These are phyloP conservation scores for Rhodotorula sp. DNA, from an alignment of 1,284 basidiomycete species.

Conservation along the genomic window DNA sequence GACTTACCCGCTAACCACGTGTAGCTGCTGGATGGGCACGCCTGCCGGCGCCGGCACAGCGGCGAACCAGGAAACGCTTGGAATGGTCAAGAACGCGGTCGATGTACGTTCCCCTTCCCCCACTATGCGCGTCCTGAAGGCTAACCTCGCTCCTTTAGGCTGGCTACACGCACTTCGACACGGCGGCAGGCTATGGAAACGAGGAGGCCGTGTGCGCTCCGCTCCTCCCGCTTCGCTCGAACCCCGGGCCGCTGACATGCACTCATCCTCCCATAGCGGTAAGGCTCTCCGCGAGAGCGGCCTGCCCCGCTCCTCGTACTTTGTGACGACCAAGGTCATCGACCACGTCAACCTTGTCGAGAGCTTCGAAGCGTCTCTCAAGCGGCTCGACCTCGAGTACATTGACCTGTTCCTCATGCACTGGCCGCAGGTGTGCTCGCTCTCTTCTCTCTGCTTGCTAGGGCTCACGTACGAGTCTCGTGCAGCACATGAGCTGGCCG, in stretches of 20 bases:
- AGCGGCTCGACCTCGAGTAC: conserved; percentile 72
- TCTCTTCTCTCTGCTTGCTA: neutral
- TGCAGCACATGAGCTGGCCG: conserved; percentile 57
- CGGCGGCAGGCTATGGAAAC: conserved; percentile 51
- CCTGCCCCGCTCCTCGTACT: conserved; percentile 74
- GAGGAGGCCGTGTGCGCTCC: conserved; percentile 62
- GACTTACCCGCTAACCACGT: neutral
- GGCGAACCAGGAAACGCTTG: neutral
- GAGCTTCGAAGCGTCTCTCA: conserved; percentile 68
- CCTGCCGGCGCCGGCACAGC: neutral
- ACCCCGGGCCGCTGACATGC: no score
- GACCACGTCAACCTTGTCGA: conserved; percentile 54
- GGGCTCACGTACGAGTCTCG: neutral
- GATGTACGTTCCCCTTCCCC: neutral
- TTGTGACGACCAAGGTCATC: conserved; percentile 72
- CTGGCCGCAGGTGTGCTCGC: conserved; percentile 44
- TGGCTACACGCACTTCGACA: conserved; percentile 18
- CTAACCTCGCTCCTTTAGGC: neutral
- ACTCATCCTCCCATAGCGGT: conserved; percentile 52
- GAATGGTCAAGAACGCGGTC: conserved; percentile 7
- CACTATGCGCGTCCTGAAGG: no score
- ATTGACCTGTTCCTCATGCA: conserved; percentile 61
- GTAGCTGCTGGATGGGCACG: conserved; percentile 24
- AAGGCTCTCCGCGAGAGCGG: conserved; percentile 74
- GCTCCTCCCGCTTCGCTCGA: no score